Evolutionary conservation across 495 filamentous ascomycete species (phyloP).

Genomic region (Penicillium silybi): DNA sequence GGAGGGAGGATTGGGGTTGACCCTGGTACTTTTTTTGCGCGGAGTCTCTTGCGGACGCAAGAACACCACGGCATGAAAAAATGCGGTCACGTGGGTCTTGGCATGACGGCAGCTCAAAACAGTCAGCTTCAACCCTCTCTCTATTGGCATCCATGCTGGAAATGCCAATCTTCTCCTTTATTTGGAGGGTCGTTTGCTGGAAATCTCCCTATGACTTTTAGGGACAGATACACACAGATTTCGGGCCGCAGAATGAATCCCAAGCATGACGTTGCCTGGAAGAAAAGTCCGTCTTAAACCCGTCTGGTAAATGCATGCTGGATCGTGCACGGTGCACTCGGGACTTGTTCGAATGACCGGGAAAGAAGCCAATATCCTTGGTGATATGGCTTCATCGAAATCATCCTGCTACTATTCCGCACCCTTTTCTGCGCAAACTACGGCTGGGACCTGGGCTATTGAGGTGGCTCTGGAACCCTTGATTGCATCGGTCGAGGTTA

Average conservation of each 20-base stretch:
- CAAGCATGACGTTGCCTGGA: constrained; percentile 9
- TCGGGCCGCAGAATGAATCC: neutral
- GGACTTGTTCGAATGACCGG: neutral
- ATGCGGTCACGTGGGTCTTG: constrained; percentile 16
- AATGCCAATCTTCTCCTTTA: neutral
- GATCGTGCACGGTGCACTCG: constrained; percentile 5
- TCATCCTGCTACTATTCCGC: neutral
- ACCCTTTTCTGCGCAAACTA: neutral
- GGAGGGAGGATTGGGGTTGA: constrained; percentile 1
- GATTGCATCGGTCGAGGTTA: neutral
- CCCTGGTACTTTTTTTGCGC: constrained; percentile 12
- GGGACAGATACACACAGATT: neutral
- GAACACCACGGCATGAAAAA: constrained; percentile 10
- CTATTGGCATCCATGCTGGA: too few species aligned
- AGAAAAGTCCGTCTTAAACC: constrained; percentile 17
- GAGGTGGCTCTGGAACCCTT: neutral
- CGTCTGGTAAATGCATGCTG: neutral
- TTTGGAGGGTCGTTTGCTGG: neutral
- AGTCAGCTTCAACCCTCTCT: neutral
- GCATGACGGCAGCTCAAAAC: neutral
- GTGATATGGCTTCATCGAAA: neutral
- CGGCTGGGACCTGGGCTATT: neutral
- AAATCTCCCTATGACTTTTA: neutral
- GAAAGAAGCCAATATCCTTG: neutral
- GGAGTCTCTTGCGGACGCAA: constrained; percentile 11